Conservation (phyloP, 768 basidiomycete species). For the Phanerochaete carnosa region DNA sequence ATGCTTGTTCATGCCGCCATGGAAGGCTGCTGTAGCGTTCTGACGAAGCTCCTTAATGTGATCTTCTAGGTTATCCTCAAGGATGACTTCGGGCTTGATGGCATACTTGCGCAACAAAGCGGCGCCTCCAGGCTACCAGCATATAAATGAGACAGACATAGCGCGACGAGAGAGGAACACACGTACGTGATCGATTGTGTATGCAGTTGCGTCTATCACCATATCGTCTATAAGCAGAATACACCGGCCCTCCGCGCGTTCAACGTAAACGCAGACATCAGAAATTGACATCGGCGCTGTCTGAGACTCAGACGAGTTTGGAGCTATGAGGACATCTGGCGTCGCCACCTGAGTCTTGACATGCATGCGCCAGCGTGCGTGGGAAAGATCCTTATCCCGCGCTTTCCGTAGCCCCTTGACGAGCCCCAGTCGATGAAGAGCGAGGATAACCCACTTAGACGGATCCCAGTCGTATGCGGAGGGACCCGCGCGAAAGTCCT, state of each 20-base stretch:
- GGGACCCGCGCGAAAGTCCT: slow-evolving; percentile 73
- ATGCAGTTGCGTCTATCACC: slow-evolving; percentile 57
- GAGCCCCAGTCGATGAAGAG: slow-evolving; percentile 46
- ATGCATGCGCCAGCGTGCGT: slow-evolving; percentile 47
- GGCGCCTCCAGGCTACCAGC: slow-evolving; percentile 58
- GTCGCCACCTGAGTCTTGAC: slow-evolving; percentile 26
- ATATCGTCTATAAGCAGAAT: slow-evolving; percentile 58
- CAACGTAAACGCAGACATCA: slow-evolving; percentile 36
- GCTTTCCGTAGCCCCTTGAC: slow-evolving; percentile 49
- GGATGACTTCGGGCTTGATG: slow-evolving; percentile 13
- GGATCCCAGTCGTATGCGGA: slow-evolving; percentile 69
- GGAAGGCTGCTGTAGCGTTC: slow-evolving; percentile 63
- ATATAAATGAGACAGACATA: neutral
- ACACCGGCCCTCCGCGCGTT: slow-evolving; percentile 34
- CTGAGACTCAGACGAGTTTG: neutral
- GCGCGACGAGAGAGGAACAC: neutral
- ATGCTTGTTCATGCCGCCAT: slow-evolving; percentile 72
- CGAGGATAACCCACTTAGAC: slow-evolving; percentile 72
- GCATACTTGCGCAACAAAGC: slow-evolving; percentile 51
- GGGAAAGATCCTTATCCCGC: slow-evolving; percentile 43
- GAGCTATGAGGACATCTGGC: neutral
- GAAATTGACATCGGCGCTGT: slow-evolving; percentile 34
- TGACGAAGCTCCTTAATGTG: slow-evolving; percentile 19
- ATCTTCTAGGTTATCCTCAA: neutral
- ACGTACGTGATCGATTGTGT: slow-evolving; percentile 67